Percentiles rank a stretch among this genome's conserved stretches.
Evolutionary conservation across 495 filamentous ascomycete species (phyloP).

Genomic region (Astrothelium macrocarpum): DNA sequence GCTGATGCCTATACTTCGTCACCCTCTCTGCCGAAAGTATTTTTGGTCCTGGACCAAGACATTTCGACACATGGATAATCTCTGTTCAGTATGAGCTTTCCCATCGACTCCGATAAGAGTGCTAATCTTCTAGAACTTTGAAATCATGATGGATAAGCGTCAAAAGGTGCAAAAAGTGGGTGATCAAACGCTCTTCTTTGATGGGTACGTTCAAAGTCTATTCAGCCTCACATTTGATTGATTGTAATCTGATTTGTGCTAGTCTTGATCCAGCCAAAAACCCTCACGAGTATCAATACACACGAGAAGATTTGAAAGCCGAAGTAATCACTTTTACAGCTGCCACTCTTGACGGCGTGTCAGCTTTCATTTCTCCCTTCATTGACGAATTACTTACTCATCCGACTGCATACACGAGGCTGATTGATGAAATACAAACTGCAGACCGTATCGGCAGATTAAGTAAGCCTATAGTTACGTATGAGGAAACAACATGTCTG

Average conservation of each 20-base stretch:
- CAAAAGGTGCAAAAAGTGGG: background rate
- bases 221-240: background rate
- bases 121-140: background rate
- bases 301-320: background rate
- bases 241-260: background rate
- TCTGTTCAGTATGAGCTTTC: background rate
- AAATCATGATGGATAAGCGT: background rate
- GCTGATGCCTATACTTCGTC: background rate
- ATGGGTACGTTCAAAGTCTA: background rate
- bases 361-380: conserved; percentile 18
- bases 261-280: background rate
- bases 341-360: conserved; percentile 11
- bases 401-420: conserved; percentile 5
- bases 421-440: background rate
- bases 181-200: background rate
- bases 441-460: background rate
- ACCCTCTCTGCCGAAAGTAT: background rate
- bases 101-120: background rate
- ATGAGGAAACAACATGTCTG: conserved; percentile 15
- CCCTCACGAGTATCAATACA: background rate
- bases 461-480: conserved; percentile 10
- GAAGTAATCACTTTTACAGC: conserved; percentile 9
- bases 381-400: conserved; percentile 10
- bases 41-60: background rate
- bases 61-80: background rate